Conservation (phyloP, 2,329 filamentous ascomycete species). For the Fusarium papillatum region DNA sequence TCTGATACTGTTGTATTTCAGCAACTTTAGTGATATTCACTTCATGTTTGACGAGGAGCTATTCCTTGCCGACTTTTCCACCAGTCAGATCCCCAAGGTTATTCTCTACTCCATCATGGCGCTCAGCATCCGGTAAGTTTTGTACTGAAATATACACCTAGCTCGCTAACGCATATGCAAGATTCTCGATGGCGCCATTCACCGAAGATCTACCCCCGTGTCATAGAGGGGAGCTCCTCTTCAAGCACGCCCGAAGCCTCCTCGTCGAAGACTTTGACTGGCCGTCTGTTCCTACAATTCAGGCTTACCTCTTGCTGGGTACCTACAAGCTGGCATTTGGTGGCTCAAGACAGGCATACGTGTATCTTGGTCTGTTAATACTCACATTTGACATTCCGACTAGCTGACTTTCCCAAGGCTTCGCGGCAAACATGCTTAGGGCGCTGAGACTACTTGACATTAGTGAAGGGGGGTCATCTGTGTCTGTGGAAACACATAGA, state of each 20-base stretch:
- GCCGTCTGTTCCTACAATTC: not conserved
- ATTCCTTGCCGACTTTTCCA: conserved; percentile 9
- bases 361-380: not conserved
- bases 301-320: not conserved
- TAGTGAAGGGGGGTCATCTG: not conserved
- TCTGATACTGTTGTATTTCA: conserved; percentile 20
- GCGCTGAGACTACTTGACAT: not conserved
- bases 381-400: fast-evolving
- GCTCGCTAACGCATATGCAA: not conserved
- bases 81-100: conserved; percentile 11
- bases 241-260: not conserved
- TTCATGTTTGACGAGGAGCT: conserved; percentile 22
- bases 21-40: conserved; percentile 23
- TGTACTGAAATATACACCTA: not conserved
- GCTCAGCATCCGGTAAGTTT: not conserved
- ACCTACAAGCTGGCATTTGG: not conserved
- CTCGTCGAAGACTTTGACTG: not conserved
- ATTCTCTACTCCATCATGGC: not conserved
- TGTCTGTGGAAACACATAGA: not conserved
- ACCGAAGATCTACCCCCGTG: not conserved
- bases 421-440: not conserved
- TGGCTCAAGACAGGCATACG: not conserved
- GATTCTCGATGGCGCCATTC: not conserved
- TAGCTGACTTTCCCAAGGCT: not conserved
- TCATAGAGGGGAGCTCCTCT: not conserved